A percentile compares a stretch with the other conserved stretches of the same genome.
Conservation (phyloP, 192 early-diverging fungal species). For the Coemansia sp. region DNA sequence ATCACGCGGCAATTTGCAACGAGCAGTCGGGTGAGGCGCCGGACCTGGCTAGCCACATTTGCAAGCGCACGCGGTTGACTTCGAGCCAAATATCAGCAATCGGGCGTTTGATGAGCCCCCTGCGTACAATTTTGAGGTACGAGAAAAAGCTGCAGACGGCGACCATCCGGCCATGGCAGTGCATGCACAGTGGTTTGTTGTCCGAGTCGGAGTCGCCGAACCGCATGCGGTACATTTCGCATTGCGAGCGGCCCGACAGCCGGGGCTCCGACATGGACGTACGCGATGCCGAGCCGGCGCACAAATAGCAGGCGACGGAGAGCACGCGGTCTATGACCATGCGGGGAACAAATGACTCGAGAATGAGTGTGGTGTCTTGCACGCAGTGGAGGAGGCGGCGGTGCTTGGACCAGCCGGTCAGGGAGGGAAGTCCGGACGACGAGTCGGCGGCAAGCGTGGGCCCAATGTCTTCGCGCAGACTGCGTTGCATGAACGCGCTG, state of each 20-base stretch:
- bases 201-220: constrained; percentile 44
- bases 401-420: constrained; percentile 39
- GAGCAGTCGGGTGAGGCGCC: constrained; percentile 42
- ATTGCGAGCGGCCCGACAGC: constrained; percentile 10
- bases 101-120: constrained; percentile 47
- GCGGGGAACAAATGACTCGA: constrained; percentile 46
- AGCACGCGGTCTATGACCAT: constrained; percentile 22
- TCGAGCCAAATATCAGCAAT: constrained; percentile 53
- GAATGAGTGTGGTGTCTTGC: constrained; percentile 37
- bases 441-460: constrained; percentile 38
- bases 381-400: constrained; percentile 42
- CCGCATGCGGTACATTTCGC: constrained; percentile 43
- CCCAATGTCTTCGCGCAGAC: constrained; percentile 48
- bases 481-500: constrained; percentile 44
- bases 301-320: constrained; percentile 45
- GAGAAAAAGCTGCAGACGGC: constrained; percentile 52
- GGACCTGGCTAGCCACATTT: constrained; percentile 50
- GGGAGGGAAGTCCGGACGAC: constrained; percentile 16
- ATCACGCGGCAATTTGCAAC: constrained; percentile 9
- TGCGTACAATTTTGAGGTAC: constrained; percentile 46
- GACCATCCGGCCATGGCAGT: constrained; percentile 47
- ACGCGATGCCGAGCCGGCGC: constrained; percentile 32
- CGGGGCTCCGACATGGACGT: constrained; percentile 4
- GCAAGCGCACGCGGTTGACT: constrained; percentile 45
- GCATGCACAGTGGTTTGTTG: constrained; percentile 44